Base-by-base conservation (phyloP, 306 rosid genomes). In the Luffa acutangula region DNA sequence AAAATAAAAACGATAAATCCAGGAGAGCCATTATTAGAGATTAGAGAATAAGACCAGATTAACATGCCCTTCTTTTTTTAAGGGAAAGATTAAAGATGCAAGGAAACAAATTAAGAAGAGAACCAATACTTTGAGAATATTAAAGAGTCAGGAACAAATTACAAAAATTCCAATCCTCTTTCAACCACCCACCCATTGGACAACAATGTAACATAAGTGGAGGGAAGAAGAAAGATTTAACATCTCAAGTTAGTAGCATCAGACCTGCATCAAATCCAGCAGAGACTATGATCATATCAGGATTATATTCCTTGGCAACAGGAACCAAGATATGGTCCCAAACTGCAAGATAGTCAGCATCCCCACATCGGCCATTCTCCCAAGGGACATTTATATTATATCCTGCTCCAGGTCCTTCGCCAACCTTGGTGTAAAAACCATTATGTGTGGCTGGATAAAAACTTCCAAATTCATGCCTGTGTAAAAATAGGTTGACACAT, bases 181-280 rank as follows among this genome's bases (percentile, higher is more conserved):
- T 63, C 10, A 63, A 63, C 41, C 43, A 33, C 42, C 9, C 10
- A 34, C 70, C 70, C 43, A 0, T 34, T 63, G 70, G 52, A 71
- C 57, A 25, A 13, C 13, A 42, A 25, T 71, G 34, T 11, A 20
- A 71, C 57, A 46, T 71, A 21, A 48, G 36, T 72, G 76, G 54
- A 72, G 58, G 37, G 11, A 72, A 25, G 76, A 12, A 31, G 14
- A 15, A 51, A 31, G 17, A 31, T 2, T 74, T 33, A 48, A 14
- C 34, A 73, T 31, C 31, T 51, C 46, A 3, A 51, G 43, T 48
- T 51, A 45, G 66, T 59, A 17, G 51, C 56, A 79, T 45, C 66
- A 76, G 25, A 95, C 99, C 99, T 87, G 99, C 99, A 88, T 95
- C 99, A 85, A 93, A 95, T 78, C 99, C 97, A 36, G 99, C 99